Evolutionary conservation across 441 rosid genomes (phyloP).

Genomic region (Sinapis alba): DNA sequence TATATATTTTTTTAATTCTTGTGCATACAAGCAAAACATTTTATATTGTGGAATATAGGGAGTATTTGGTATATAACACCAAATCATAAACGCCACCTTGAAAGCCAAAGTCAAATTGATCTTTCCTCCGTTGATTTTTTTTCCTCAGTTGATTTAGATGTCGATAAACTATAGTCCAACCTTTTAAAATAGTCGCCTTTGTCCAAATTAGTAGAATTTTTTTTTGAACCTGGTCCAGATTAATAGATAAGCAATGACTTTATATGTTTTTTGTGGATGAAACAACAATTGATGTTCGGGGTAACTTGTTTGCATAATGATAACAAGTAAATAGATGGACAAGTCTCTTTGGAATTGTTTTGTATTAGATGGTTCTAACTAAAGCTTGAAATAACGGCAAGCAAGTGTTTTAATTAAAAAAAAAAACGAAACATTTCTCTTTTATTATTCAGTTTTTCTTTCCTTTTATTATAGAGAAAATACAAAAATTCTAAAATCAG

Average conservation of each 20-base stretch:
- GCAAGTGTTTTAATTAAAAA: neutral
- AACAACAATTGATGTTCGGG: neutral
- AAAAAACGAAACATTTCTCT: neutral
- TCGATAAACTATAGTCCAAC: neutral
- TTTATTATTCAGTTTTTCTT: neutral
- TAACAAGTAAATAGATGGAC: neutral
- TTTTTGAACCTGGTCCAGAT: no score
- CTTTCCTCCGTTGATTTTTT: neutral
- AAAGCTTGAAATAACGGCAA: neutral
- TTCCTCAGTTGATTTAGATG: conserved; percentile 8
- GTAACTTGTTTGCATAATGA: neutral
- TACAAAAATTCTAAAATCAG: no score
- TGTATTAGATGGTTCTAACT: neutral
- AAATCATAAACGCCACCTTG: neutral
- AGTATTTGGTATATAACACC: neutral
- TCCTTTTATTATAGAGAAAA: neutral
- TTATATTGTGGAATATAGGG: no score
- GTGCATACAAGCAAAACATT: no score
- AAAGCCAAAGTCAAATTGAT: conserved; percentile 15
- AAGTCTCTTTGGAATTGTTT: neutral
- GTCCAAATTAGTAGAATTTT: neutral
- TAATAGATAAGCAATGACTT: neutral
- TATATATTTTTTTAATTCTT: no score
- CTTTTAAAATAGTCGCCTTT: conserved; percentile 12
- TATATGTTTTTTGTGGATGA: neutral